These are phyloP conservation scores for Mycena pura DNA, from an alignment of 768 basidiomycete genomes.

Conservation along the genomic window DNA sequence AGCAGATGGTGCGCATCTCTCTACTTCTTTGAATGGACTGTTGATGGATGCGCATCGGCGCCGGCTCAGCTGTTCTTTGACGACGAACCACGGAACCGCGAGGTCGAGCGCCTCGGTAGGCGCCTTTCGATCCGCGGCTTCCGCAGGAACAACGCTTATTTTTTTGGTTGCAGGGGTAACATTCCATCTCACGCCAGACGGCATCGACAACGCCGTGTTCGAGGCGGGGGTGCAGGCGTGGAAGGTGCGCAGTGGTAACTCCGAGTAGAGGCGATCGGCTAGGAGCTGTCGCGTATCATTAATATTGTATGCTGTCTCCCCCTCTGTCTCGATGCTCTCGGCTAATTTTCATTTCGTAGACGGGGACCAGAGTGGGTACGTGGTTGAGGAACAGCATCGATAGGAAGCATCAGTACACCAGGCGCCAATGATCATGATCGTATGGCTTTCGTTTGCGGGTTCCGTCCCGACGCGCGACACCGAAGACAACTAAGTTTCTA, in stretches of 20 bases:
- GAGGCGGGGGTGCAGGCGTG: slow-evolving; percentile 76
- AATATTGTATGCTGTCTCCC: too few relatives aligned
- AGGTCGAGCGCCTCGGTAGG: slow-evolving; percentile 66
- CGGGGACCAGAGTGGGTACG: too few relatives aligned
- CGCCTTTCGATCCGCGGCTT: not conserved
- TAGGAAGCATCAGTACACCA: too few relatives aligned
- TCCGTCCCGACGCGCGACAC: too few relatives aligned
- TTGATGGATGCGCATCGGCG: not conserved
- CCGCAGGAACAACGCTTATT: not conserved
- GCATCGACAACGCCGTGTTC: slow-evolving; percentile 66
- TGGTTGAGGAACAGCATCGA: too few relatives aligned
- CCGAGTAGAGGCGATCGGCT: too few relatives aligned
- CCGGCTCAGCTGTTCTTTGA: slow-evolving; percentile 68
- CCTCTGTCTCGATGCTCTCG: too few relatives aligned
- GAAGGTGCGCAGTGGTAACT: slow-evolving; percentile 41
- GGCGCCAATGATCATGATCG: too few relatives aligned
- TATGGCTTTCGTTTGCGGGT: too few relatives aligned
- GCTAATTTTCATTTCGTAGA: too few relatives aligned
- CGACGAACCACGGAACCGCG: slow-evolving; percentile 68
- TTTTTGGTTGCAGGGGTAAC: slow-evolving; percentile 71
- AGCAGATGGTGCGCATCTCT: slow-evolving; percentile 72
- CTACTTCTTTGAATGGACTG: not conserved
- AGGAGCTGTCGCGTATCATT: too few relatives aligned
- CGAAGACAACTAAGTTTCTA: too few relatives aligned
- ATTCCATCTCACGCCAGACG: slow-evolving; percentile 73